These are phyloP conservation scores for Ophiocordyceps polyrhachis-furcata DNA, from an alignment of 2,329 filamentous ascomycete species.

Conservation along the genomic window DNA sequence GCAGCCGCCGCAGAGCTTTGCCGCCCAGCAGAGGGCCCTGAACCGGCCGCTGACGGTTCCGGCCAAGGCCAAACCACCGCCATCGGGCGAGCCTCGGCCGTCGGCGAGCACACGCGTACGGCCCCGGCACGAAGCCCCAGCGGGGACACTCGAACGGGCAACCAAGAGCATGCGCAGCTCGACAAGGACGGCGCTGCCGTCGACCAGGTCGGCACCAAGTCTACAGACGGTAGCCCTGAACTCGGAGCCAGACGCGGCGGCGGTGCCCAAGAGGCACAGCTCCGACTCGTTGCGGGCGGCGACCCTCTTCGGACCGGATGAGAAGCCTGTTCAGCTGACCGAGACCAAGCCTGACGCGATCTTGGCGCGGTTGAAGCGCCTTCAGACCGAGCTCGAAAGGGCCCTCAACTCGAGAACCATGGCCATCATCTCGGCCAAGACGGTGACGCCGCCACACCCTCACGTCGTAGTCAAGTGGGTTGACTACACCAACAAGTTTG, in stretches of 20 bases:
- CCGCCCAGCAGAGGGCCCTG: slow-evolving; percentile 44
- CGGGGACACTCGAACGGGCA: slow-evolving; percentile 6
- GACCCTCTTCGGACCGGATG: slow-evolving; percentile 36
- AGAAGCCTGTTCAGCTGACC: slow-evolving; percentile 29
- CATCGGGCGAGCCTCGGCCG: not conserved
- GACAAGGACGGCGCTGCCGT: slow-evolving; percentile 10
- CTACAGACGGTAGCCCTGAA: slow-evolving; percentile 9
- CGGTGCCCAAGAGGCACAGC: slow-evolving; percentile 10
- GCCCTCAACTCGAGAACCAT: slow-evolving; percentile 44
- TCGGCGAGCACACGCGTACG: slow-evolving; percentile 7
- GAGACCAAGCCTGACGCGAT: slow-evolving; percentile 39
- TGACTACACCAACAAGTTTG: slow-evolving; percentile 76
- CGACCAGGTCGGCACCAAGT: slow-evolving; percentile 9
- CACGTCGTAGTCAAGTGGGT: slow-evolving; percentile 65
- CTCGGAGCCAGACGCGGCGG: slow-evolving; percentile 9
- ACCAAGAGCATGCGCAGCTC: slow-evolving; percentile 12
- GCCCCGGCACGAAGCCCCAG: slow-evolving; percentile 10
- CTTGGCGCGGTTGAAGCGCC: slow-evolving; percentile 31
- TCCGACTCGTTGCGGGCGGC: slow-evolving; percentile 17
- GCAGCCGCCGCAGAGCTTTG: slow-evolving; percentile 44
- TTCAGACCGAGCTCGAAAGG: slow-evolving; percentile 43
- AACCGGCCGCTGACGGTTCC: slow-evolving; percentile 16
- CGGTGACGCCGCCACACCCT: slow-evolving; percentile 35
- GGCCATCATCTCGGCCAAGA: slow-evolving; percentile 38
- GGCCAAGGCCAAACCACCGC: slow-evolving; percentile 9